Percentiles rank a stretch among this genome's conserved stretches.
Conservation (phyloP, 2,329 filamentous ascomycete genomes). For the Botryotinia narcissicola region DNA sequence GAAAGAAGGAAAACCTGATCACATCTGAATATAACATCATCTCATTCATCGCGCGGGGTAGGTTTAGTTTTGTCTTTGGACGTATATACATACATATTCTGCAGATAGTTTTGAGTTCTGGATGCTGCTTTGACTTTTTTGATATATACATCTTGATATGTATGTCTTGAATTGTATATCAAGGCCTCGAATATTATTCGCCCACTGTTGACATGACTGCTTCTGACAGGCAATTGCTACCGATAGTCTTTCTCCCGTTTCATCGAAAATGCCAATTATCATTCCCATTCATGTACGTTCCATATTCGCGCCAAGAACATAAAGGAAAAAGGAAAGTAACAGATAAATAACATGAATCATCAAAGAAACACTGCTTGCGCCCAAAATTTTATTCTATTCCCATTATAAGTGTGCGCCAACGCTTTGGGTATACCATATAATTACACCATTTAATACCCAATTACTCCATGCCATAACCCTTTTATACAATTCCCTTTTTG, state of each 20-base stretch:
- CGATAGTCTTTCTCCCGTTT: background rate
- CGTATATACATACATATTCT: too few relatives aligned
- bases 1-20: too few relatives aligned
- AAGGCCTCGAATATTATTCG: background rate
- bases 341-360: background rate
- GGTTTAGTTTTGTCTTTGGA: too few relatives aligned
- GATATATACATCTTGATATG: too few relatives aligned
- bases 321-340: background rate
- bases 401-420: background rate
- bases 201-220: background rate
- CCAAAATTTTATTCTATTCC: background rate
- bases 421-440: constrained; percentile 3
- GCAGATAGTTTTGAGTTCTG: background rate
- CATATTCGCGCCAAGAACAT: background rate
- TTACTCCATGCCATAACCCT: background rate
- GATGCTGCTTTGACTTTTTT: too few relatives aligned
- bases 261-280: background rate
- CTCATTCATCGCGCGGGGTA: too few relatives aligned
- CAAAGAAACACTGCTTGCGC: background rate
- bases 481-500: constrained; percentile 3
- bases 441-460: background rate
- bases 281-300: background rate
- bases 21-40: too few relatives aligned
- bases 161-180: background rate
- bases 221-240: too few relatives aligned